These are phyloP conservation scores for Yueomyces sinensis DNA, from an alignment of 805 yeast genomes.

Conservation along the genomic window DNA sequence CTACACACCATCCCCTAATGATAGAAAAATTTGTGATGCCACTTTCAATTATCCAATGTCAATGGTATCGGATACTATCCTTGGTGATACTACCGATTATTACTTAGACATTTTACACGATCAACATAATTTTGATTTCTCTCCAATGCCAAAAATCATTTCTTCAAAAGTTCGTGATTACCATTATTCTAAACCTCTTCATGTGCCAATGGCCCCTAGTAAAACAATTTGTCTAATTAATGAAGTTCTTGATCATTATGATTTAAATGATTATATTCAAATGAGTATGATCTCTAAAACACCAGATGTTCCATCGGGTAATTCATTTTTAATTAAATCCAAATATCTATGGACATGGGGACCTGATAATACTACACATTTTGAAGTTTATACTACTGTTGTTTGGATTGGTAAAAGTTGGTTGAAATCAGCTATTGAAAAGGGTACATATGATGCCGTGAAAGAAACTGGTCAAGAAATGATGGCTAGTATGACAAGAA, in stretches of 20 bases:
- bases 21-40: slow-evolving; percentile 43
- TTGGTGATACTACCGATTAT: slow-evolving; percentile 43
- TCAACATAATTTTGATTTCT: slow-evolving; percentile 53
- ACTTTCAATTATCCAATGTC: slow-evolving; percentile 52
- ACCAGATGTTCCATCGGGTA: slow-evolving; percentile 79
- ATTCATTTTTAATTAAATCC: slow-evolving; percentile 49
- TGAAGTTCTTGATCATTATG: slow-evolving; percentile 42
- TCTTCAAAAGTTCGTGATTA: slow-evolving; percentile 33
- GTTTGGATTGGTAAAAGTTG: slow-evolving; percentile 70
- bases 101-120: slow-evolving; percentile 33
- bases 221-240: slow-evolving; percentile 54
- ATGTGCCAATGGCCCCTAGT: slow-evolving; percentile 63
- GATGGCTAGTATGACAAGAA: slow-evolving; percentile 33
- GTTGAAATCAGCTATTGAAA: slow-evolving; percentile 67
- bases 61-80: slow-evolving; percentile 40
- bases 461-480: slow-evolving; percentile 39
- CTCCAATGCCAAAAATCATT: slow-evolving; percentile 31
- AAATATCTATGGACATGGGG: slow-evolving; percentile 51
- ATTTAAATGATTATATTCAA: slow-evolving; percentile 33
- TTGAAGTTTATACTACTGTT: slow-evolving; percentile 40
- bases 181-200: slow-evolving; percentile 48
- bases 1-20: slow-evolving; percentile 34
- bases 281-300: slow-evolving; percentile 49
- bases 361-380: slow-evolving; percentile 36
- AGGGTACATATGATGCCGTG: slow-evolving; percentile 62